These are phyloP conservation scores for Pisolithus sp. DNA, from an alignment of 768 basidiomycete species.

Conservation along the genomic window DNA sequence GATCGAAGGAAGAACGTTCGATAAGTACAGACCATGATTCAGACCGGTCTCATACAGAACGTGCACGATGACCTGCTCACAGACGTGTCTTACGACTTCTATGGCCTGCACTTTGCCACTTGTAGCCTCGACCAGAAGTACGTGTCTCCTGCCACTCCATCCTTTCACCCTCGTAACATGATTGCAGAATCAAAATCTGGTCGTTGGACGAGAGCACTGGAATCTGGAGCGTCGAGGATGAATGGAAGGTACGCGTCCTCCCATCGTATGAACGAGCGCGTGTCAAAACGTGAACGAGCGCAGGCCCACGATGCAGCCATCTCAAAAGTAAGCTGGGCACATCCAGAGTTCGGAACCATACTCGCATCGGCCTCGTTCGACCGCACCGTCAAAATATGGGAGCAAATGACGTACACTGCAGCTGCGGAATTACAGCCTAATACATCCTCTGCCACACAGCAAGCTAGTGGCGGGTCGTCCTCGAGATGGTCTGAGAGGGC, in stretches of 20 bases:
- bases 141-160: slow-evolving; percentile 6
- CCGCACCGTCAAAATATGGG: slow-evolving; percentile 90
- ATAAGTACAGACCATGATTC: slow-evolving; percentile 46
- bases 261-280: background rate
- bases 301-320: slow-evolving; percentile 95
- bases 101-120: slow-evolving; percentile 75
- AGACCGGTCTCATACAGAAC: slow-evolving; percentile 71
- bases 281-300: slow-evolving; percentile 1
- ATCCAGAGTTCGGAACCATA: slow-evolving; percentile 86
- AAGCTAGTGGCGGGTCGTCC: slow-evolving; percentile 13
- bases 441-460: slow-evolving; percentile 12
- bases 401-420: slow-evolving; percentile 42
- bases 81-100: slow-evolving; percentile 87
- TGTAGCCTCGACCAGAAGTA: slow-evolving; percentile 80
- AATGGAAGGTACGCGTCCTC: slow-evolving; percentile 72
- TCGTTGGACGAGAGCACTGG: slow-evolving; percentile 65
- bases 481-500: slow-evolving; percentile 71
- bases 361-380: slow-evolving; percentile 88
- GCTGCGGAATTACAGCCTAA: slow-evolving; percentile 22
- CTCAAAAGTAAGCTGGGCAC: slow-evolving; percentile 81
- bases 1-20: too few relatives aligned
- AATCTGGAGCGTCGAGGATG: slow-evolving; percentile 73
- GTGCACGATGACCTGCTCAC: slow-evolving; percentile 79
- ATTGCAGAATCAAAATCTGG: slow-evolving; percentile 75
- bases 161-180: slow-evolving; percentile 7